Percentiles rank a stretch among this genome's conserved stretches.
These are phyloP conservation scores for Vitis hybrid DNA, from an alignment of 177 flowering plant species.

Conservation along the genomic window DNA sequence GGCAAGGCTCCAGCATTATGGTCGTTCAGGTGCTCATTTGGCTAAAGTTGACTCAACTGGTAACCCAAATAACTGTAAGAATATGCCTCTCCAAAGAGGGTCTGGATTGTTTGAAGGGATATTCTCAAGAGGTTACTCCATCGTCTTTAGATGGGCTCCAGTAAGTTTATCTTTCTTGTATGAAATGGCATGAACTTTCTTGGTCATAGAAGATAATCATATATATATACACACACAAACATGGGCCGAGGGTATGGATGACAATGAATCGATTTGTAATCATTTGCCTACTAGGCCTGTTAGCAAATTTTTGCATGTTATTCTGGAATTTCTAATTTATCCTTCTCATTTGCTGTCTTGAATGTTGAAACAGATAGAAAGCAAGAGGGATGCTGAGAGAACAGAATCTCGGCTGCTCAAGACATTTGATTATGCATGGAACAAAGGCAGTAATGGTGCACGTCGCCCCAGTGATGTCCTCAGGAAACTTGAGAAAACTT, in stretches of 20 bases:
- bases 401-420: constrained; percentile 67
- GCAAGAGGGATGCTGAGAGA: constrained; percentile 60
- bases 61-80: constrained; percentile 11
- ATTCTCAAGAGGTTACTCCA: constrained; percentile 60
- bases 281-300: too few relatives aligned
- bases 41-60: constrained; percentile 34
- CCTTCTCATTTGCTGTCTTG: constrained; percentile 2
- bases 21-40: constrained; percentile 86
- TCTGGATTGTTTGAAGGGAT: constrained; percentile 63
- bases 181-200: too few relatives aligned
- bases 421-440: constrained; percentile 94
- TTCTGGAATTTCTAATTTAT: neutral
- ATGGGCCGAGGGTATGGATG: too few relatives aligned
- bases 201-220: too few relatives aligned
- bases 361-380: constrained; percentile 50
- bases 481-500: constrained; percentile 42
- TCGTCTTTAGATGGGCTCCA: constrained; percentile 85
- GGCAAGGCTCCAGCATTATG: constrained; percentile 78
- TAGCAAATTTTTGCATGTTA: too few relatives aligned
- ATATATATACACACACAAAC: too few relatives aligned
- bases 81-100: constrained; percentile 22
- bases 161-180: constrained; percentile 22
- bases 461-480: constrained; percentile 73
- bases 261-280: too few relatives aligned
- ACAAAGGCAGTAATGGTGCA: constrained; percentile 68